Evolutionary conservation across 805 yeast species (phyloP).

Genomic region (Zygotorulaspora danielsina): DNA sequence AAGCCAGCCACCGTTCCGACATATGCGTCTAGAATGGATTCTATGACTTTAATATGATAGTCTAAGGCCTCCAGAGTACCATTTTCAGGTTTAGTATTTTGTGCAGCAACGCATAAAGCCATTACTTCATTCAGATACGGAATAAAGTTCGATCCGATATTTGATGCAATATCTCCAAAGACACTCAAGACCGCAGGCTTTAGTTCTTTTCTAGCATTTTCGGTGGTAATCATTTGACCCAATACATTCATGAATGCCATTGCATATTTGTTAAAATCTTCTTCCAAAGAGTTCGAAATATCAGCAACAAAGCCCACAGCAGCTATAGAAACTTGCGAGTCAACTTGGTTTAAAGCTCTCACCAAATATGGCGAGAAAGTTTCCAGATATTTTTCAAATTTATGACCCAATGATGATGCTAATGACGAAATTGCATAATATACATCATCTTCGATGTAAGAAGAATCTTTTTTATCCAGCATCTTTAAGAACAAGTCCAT

Average conservation of each 20-base stretch:
- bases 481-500: slow-evolving; percentile 79
- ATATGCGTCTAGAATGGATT: slow-evolving; percentile 90
- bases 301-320: slow-evolving; percentile 96
- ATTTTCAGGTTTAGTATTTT: slow-evolving; percentile 59
- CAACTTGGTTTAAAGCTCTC: slow-evolving; percentile 75
- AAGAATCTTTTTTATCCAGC: slow-evolving; percentile 57
- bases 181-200: slow-evolving; percentile 87
- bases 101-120: slow-evolving; percentile 67
- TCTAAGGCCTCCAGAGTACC: slow-evolving; percentile 70
- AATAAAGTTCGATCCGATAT: slow-evolving; percentile 71
- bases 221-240: slow-evolving; percentile 65
- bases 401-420: slow-evolving; percentile 71
- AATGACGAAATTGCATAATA: slow-evolving; percentile 88
- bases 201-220: slow-evolving; percentile 69
- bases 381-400: slow-evolving; percentile 71
- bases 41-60: slow-evolving; percentile 66
- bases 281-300: slow-evolving; percentile 82
- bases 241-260: slow-evolving; percentile 78
- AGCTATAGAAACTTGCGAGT: slow-evolving; percentile 76
- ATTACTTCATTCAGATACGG: slow-evolving; percentile 77
- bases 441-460: slow-evolving; percentile 84
- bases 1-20: slow-evolving; percentile 95
- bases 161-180: slow-evolving; percentile 92
- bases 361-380: slow-evolving; percentile 79
- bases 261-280: slow-evolving; percentile 65